A percentile compares a stretch with the other conserved stretches of the same genome.
phyloP scores from a whole-genome alignment of 768 basidiomycete genomes.

The Leccinum fibrillosum region DNA sequence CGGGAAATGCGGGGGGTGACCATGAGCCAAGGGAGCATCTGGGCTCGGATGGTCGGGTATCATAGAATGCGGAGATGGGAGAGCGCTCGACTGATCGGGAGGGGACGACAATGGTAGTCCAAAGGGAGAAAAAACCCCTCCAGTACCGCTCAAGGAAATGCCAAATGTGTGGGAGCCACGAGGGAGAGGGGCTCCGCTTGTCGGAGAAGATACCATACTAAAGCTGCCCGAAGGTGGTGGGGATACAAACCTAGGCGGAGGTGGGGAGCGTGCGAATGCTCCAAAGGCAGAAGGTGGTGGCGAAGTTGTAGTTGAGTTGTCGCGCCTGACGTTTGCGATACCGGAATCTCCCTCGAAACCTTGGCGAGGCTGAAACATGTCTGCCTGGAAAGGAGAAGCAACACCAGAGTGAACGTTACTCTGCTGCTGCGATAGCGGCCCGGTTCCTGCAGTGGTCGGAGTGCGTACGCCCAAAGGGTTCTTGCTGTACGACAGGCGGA shows the following conservation, averaged over 20 bases:
- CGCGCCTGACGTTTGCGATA: slow-evolving; percentile 21
- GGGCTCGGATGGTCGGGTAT: slow-evolving; percentile 36
- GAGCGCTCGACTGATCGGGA: slow-evolving; percentile 24
- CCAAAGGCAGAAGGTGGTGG: slow-evolving; percentile 24
- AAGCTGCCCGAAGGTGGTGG: slow-evolving; percentile 30
- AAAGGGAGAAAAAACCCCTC: slow-evolving; percentile 30
- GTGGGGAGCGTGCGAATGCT: slow-evolving; percentile 33
- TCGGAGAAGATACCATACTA: slow-evolving; percentile 25
- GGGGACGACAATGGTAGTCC: slow-evolving; percentile 33
- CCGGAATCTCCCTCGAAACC: slow-evolving; percentile 26
- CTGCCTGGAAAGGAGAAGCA: slow-evolving; percentile 28
- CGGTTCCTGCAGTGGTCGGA: slow-evolving; percentile 52
- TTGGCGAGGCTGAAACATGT: slow-evolving; percentile 30
- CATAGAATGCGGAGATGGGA: slow-evolving; percentile 32
- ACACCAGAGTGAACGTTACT: slow-evolving; percentile 15
- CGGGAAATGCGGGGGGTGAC: slow-evolving; percentile 37
- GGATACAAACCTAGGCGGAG: slow-evolving; percentile 33
- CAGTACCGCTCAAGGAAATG: slow-evolving; percentile 27
- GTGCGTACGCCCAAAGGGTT: slow-evolving; percentile 94
- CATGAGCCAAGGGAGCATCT: slow-evolving; percentile 29
- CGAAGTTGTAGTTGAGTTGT: slow-evolving; percentile 23
- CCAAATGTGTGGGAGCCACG: slow-evolving; percentile 33
- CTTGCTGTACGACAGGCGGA: slow-evolving; percentile 96
- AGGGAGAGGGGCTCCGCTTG: slow-evolving; percentile 25
- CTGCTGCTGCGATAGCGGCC: slow-evolving; percentile 28